Evolutionary conservation across 73 alveolate genomes (phyloP).

Genomic region (Paramecium bursaria): DNA sequence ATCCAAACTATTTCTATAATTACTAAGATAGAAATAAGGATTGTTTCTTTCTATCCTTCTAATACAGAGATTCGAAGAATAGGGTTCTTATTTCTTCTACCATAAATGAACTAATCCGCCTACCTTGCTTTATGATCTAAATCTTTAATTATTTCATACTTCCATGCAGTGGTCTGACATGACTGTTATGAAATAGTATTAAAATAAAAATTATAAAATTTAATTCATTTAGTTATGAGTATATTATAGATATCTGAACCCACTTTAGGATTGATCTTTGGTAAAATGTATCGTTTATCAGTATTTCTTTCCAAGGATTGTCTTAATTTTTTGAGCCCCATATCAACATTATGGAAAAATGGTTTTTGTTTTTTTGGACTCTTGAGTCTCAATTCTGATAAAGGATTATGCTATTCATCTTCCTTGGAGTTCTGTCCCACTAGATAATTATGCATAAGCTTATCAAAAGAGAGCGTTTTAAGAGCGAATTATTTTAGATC

Average conservation of each 20-base stretch:
- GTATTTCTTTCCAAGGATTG: not conserved
- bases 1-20: no score
- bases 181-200: no score
- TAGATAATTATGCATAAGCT: conserved; percentile 27
- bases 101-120: no score
- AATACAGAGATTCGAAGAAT: no score
- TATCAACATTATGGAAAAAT: conserved; percentile 31
- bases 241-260: conserved; percentile 60
- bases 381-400: not conserved
- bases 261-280: conserved; percentile 52
- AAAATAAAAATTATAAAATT: not conserved
- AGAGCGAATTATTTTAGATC: conserved; percentile 46
- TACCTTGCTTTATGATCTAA: no score
- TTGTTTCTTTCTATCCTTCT: no score
- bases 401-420: not conserved
- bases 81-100: no score
- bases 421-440: not conserved
- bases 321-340: conserved; percentile 22
- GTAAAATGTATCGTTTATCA: conserved; percentile 19
- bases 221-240: conserved; percentile 25
- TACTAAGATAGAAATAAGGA: no score
- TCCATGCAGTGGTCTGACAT: no score
- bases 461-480: conserved; percentile 59
- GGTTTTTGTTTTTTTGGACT: conserved; percentile 32
- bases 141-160: no score